These are phyloP conservation scores for Scutellaria galericulata DNA, from an alignment of 257 asterid species.

Conservation along the genomic window DNA sequence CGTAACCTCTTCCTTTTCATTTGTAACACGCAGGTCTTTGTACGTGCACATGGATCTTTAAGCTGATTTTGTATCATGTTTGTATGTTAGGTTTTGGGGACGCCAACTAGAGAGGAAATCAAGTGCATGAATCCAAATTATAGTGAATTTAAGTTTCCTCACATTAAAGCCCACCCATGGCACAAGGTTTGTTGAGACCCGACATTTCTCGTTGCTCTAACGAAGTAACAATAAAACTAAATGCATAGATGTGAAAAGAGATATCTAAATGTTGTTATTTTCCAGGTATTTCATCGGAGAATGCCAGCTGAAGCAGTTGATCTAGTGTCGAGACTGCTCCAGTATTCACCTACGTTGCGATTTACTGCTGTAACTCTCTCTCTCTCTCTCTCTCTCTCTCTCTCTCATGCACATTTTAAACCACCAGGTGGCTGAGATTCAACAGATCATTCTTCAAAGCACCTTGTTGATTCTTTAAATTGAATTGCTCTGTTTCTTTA, in stretches of 20 bases:
- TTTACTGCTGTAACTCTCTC: conserved; percentile 55
- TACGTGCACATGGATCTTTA: neutral
- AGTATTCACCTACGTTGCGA: conserved; percentile 58
- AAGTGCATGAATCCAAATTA: conserved; percentile 69
- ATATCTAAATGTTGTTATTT: conserved; percentile 27
- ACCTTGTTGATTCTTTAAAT: neutral
- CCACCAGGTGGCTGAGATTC: neutral
- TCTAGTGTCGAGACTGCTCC: conserved; percentile 59
- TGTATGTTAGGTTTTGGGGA: conserved; percentile 53
- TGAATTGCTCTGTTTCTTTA: neutral
- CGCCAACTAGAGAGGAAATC: conserved; percentile 67
- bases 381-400: neutral
- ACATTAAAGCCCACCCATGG: conserved; percentile 65
- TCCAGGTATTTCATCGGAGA: conserved; percentile 52
- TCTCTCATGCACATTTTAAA: too few relatives aligned
- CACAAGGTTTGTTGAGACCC: conserved; percentile 52
- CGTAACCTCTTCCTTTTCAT: neutral
- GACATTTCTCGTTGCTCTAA: neutral
- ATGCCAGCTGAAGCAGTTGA: conserved; percentile 57
- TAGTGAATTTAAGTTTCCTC: conserved; percentile 58
- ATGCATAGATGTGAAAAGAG: neutral
- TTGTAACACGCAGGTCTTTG: neutral
- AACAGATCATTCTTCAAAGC: neutral
- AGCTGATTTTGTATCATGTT: neutral
- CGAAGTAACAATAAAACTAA: neutral